Conservation (phyloP, 192 early-diverging fungal species). For the Umbelopsis isabellina region DNA sequence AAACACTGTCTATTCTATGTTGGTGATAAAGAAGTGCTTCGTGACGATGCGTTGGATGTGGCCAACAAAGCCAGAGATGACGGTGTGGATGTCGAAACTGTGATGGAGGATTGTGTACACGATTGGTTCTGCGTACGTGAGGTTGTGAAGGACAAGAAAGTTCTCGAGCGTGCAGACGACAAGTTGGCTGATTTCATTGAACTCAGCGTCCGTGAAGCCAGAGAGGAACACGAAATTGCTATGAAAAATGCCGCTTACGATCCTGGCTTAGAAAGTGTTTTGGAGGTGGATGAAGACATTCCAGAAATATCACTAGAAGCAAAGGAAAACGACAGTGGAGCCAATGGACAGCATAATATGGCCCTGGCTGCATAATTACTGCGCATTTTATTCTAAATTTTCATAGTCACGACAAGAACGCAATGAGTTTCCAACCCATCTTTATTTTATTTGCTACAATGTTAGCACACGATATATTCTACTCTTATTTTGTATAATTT, state of each 20-base stretch:
- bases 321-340: not conserved
- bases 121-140: constrained; percentile 50
- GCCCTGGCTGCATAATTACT: constrained; percentile 1
- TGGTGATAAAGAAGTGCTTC: constrained; percentile 39
- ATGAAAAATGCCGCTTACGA: not conserved
- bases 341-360: constrained; percentile 1
- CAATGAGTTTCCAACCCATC: not conserved
- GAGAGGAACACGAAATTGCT: not conserved
- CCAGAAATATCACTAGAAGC: constrained; percentile 15
- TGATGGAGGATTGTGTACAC: constrained; percentile 40
- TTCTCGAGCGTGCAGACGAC: constrained; percentile 33
- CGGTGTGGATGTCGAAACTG: constrained; percentile 36
- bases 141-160: constrained; percentile 39
- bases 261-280: not conserved
- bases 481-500: constrained; percentile 1
- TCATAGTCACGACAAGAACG: not conserved
- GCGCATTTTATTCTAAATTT: too few relatives aligned
- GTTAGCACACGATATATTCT: not conserved
- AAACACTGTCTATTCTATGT: constrained; percentile 36
- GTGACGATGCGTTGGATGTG: constrained; percentile 39
- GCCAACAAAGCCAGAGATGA: constrained; percentile 36
- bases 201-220: constrained; percentile 10
- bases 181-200: constrained; percentile 36
- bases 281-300: constrained; percentile 13
- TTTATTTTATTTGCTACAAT: not conserved